Base-by-base conservation (phyloP, 2,329 filamentous ascomycete genomes). In the Huntiella moniliformis region DNA sequence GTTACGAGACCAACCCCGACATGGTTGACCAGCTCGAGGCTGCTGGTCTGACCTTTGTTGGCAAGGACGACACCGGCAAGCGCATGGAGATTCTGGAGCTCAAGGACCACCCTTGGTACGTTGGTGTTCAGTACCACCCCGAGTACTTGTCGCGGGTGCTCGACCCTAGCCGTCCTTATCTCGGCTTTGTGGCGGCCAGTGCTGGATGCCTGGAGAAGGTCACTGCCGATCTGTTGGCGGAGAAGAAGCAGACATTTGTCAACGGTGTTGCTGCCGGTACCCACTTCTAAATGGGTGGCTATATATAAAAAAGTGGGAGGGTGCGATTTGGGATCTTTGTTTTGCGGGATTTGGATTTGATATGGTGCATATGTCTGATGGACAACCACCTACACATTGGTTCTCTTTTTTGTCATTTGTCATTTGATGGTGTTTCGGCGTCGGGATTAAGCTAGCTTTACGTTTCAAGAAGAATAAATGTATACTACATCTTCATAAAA, bases 1-100 rank as follows among this genome's bases (percentile, higher is more conserved):
- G 85, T 34, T 94, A 93, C 59, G 86, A 94, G 64, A 82, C 93
- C 52, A 93, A 93, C 63, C 85, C 86, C 0, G 71, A 74, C 8
- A 79, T 79, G 56, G 74, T 92, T 44, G 74, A 79, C 3, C 63
- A 63, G 31, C 67, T 94, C 3, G 71, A 83, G 52, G 63, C 71
- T 39, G 74, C 70, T 4, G 86, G 85, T 1, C 66, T 94, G 31
- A 65, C 69, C 37, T 87, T 92, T 56, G 70, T 87, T 49, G 82
- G 81, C 52, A 86, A 85, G 60, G 85, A 92, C 56, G 77, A 82
- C 48, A 76, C 70, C 50, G 82, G 80, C 38, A 73, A 79, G 54
- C 73, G 85, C 31, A 85, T 91, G 79, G 85, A 92, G 63, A 72
- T 86, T 42, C 64, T 92, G 33, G 85, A 93, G 62, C 64, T 92